A percentile compares a stretch with the other conserved stretches of the same genome.
phyloP scores from a whole-genome alignment of 2,329 filamentous ascomycete genomes.

The Sclerotinia subarctica region DNA sequence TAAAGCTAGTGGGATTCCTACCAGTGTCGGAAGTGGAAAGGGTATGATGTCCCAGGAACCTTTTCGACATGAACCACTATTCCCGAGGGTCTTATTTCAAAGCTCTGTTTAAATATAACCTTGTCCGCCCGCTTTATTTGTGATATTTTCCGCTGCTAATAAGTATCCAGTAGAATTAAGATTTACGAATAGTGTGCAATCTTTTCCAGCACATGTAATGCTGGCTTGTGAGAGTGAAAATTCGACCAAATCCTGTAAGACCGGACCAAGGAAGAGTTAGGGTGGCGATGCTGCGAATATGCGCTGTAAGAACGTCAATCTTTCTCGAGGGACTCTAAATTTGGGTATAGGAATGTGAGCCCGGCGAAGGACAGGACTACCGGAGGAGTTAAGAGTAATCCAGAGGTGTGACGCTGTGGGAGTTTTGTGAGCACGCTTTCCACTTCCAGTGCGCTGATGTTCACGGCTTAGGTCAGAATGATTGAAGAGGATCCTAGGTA shows the following conservation, averaged over 20 bases:
- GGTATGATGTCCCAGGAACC: conserved; percentile 25
- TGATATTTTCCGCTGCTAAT: background rate
- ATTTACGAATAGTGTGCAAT: conserved; percentile 2
- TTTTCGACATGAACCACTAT: conserved; percentile 34
- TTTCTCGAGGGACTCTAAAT: conserved; percentile 17
- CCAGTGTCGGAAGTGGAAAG: conserved; percentile 7
- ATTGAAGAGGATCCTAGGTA: background rate
- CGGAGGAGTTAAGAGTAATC: conserved; percentile 1
- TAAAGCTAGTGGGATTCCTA: conserved; percentile 17
- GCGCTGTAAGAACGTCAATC: conserved; percentile 8
- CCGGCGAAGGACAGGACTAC: conserved; percentile 11
- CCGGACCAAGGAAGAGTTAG: conserved; percentile 15
- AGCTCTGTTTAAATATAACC: background rate
- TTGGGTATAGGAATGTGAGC: conserved; percentile 3
- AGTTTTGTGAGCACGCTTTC: conserved; percentile 5
- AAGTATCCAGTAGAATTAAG: background rate
- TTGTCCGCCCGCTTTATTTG: background rate
- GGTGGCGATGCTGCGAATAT: conserved; percentile 16
- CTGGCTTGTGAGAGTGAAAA: conserved; percentile 11
- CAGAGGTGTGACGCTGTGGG: conserved; percentile 13
- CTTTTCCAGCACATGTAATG: background rate
- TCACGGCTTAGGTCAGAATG: conserved; percentile 20
- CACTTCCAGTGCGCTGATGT: background rate
- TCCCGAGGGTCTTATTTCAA: background rate
- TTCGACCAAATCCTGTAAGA: conserved; percentile 15